Conservation (phyloP, 2,329 filamentous ascomycete species). For the Leptographium wingfieldii region DNA sequence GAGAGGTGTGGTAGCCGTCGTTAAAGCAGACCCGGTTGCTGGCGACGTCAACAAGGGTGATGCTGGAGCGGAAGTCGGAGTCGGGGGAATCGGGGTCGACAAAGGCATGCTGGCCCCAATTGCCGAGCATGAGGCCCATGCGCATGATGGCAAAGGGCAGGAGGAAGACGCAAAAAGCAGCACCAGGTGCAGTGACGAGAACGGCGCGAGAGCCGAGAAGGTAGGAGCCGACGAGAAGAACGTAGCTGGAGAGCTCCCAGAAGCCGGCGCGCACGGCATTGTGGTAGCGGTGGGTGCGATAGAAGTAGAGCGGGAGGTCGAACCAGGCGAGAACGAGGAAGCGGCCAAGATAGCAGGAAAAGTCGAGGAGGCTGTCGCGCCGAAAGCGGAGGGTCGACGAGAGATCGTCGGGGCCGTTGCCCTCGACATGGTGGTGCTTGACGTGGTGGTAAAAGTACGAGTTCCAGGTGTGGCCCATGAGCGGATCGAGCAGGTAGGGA, state of each 20-base stretch:
- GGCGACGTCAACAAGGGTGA: conserved; percentile 66
- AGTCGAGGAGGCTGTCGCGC: conserved; percentile 52
- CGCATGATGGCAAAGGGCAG: conserved; percentile 55
- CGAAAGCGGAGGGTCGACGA: conserved; percentile 68
- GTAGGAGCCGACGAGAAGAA: conserved; percentile 33
- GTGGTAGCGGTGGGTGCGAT: conserved; percentile 43
- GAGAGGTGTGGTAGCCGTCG: conserved; percentile 71
- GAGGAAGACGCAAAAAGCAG: conserved; percentile 52
- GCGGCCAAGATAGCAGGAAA: conserved; percentile 58
- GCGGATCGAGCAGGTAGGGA: conserved; percentile 60
- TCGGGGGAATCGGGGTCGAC: conserved; percentile 63
- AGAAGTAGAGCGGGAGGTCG: conserved; percentile 63
- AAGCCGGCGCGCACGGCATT: conserved; percentile 42
- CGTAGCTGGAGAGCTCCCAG: conserved; percentile 50
- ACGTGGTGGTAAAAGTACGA: conserved; percentile 78
- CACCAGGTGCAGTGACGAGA: conserved; percentile 30
- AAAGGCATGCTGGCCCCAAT: conserved; percentile 76
- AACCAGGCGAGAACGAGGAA: conserved; percentile 66
- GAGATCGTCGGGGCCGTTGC: conserved; percentile 64
- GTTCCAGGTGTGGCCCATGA: conserved; percentile 79
- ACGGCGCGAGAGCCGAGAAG: conserved; percentile 18
- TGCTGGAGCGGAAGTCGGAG: conserved; percentile 67
- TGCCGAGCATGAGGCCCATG: conserved; percentile 65
- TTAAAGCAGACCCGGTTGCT: conserved; percentile 76
- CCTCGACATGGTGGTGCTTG: conserved; percentile 73